These are phyloP conservation scores for Taphrina wiesneri DNA, from an alignment of 1,139 yeast species.

Conservation along the genomic window DNA sequence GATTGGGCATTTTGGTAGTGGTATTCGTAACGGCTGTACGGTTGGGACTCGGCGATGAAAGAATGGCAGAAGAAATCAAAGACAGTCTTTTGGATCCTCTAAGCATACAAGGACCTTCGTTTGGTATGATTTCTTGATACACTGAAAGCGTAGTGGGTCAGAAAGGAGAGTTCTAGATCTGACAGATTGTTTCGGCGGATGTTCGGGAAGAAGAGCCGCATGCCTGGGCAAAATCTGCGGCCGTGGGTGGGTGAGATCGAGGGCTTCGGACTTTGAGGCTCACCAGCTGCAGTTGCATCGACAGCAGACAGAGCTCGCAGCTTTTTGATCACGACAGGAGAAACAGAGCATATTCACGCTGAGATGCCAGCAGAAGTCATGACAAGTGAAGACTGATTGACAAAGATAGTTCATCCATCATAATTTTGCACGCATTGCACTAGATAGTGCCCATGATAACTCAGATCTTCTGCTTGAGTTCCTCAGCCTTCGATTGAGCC, in stretches of 20 bases:
- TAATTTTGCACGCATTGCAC: background rate
- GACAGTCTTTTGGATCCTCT: conserved; percentile 15
- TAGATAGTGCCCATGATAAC: too few species aligned
- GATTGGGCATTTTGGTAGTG: conserved; percentile 19
- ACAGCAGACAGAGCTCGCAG: too few species aligned
- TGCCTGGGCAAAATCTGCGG: background rate
- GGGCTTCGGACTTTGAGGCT: too few species aligned
- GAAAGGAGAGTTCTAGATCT: background rate
- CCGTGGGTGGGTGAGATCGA: too few species aligned
- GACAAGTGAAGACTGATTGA: background rate
- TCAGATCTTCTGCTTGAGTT: conserved; percentile 17
- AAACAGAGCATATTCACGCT: too few species aligned
- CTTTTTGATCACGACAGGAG: too few species aligned
- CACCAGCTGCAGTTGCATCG: too few species aligned
- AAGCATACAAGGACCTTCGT: background rate
- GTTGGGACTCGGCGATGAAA: conserved; percentile 10
- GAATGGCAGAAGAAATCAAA: conserved; percentile 12
- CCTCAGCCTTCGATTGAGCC: conserved; percentile 22
- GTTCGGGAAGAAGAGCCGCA: background rate
- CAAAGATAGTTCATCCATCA: background rate
- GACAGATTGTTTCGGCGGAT: background rate
- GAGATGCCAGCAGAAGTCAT: too few species aligned
- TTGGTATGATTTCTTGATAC: background rate
- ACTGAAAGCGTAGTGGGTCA: background rate
- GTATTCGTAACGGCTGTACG: background rate